A percentile compares a stretch with the other conserved stretches of the same genome.
These are phyloP conservation scores for Plantago elongata DNA, from an alignment of 257 asterid species.

Conservation along the genomic window DNA sequence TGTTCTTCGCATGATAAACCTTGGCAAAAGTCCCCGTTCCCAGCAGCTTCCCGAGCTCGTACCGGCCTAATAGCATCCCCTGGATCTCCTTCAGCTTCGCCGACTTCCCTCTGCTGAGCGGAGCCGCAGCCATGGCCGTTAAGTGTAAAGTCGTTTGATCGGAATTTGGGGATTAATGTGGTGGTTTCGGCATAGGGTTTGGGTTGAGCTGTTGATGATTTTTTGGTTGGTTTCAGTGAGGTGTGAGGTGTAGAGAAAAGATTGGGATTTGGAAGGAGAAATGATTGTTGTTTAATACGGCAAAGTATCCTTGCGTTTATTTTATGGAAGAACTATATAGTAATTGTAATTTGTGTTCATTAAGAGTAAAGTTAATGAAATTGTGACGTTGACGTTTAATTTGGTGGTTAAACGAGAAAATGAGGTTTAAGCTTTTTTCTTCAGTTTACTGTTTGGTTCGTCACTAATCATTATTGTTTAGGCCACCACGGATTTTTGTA, in stretches of 20 bases:
- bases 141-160: background rate
- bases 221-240: background rate
- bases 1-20: conserved; percentile 50
- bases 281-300: background rate
- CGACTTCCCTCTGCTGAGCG: background rate
- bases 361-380: too few species aligned
- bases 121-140: background rate
- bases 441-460: too few species aligned
- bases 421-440: too few species aligned
- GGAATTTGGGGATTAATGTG: background rate
- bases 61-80: background rate
- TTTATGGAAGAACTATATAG: too few species aligned
- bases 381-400: too few species aligned
- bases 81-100: conserved; percentile 2
- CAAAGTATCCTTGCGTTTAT: too few species aligned
- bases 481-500: too few species aligned
- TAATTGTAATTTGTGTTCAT: too few species aligned
- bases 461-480: too few species aligned
- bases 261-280: background rate
- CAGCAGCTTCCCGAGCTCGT: conserved; percentile 13
- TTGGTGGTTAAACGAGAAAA: too few species aligned
- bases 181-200: background rate
- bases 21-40: conserved; percentile 67
- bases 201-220: background rate
- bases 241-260: background rate